These are phyloP conservation scores for Aspergillus affinis DNA, from an alignment of 495 filamentous ascomycete genomes.

Conservation along the genomic window DNA sequence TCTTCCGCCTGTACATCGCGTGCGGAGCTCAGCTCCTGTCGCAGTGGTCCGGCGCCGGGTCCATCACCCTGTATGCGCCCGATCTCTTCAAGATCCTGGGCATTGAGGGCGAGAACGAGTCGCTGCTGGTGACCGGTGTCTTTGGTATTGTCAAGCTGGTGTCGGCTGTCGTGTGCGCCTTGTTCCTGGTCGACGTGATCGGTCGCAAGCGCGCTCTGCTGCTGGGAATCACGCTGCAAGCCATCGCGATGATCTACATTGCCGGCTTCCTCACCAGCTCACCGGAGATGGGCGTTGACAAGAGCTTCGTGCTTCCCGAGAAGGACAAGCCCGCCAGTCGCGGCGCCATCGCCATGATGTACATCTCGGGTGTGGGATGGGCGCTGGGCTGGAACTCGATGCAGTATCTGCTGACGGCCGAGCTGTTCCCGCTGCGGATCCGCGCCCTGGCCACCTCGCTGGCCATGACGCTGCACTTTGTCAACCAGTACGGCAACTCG, in stretches of 20 bases:
- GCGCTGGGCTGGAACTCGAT: slow-evolving; percentile 74
- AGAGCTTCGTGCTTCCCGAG: slow-evolving; percentile 29
- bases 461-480: slow-evolving; percentile 63
- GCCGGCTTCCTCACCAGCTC: slow-evolving; percentile 62
- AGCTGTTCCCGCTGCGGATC: slow-evolving; percentile 67
- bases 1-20: slow-evolving; percentile 62
- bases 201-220: slow-evolving; percentile 69
- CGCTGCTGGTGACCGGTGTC: slow-evolving; percentile 64
- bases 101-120: slow-evolving; percentile 58
- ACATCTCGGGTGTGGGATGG: slow-evolving; percentile 66
- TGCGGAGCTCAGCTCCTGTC: slow-evolving; percentile 60
- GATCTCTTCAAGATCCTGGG: slow-evolving; percentile 67
- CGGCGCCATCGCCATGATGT: slow-evolving; percentile 66
- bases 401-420: slow-evolving; percentile 73
- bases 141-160: slow-evolving; percentile 71
- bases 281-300: slow-evolving; percentile 42
- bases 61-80: slow-evolving; percentile 66
- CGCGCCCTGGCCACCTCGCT: slow-evolving; percentile 43
- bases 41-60: slow-evolving; percentile 69
- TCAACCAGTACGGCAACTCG: slow-evolving; percentile 70
- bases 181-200: slow-evolving; percentile 73
- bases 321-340: slow-evolving; percentile 40
- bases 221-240: slow-evolving; percentile 62
- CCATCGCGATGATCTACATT: slow-evolving; percentile 66
- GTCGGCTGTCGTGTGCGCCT: slow-evolving; percentile 60